Conservation (phyloP, 768 basidiomycete species). For the Boletus sp. region DNA sequence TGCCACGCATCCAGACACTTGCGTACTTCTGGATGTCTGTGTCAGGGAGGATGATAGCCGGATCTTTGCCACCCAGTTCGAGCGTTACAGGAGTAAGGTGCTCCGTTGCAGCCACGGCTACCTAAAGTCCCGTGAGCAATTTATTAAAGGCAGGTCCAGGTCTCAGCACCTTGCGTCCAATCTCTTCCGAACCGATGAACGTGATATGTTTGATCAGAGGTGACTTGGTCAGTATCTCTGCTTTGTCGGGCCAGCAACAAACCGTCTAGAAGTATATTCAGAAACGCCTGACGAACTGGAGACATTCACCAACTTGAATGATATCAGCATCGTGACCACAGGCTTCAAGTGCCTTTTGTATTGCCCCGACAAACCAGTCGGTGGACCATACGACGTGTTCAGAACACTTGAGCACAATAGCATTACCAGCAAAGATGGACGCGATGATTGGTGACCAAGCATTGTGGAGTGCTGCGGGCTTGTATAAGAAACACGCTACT, state of each 20-base stretch:
- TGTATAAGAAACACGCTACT: not conserved
- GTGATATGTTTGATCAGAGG: slow-evolving; percentile 89
- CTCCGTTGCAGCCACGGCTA: slow-evolving; percentile 80
- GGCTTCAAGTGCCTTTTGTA: slow-evolving; percentile 68
- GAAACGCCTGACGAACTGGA: not conserved
- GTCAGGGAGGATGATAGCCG: slow-evolving; percentile 81
- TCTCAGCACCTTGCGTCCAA: slow-evolving; percentile 63
- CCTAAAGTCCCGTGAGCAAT: slow-evolving; percentile 38
- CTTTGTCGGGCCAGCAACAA: slow-evolving; percentile 86
- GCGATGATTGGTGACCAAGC: slow-evolving; percentile 92
- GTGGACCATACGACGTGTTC: slow-evolving; percentile 93
- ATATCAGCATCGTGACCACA: slow-evolving; percentile 87
- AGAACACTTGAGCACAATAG: slow-evolving; percentile 86
- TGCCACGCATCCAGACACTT: slow-evolving; percentile 84
- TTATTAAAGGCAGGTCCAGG: slow-evolving; percentile 2
- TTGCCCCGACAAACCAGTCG: slow-evolving; percentile 74
- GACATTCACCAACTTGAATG: slow-evolving; percentile 59
- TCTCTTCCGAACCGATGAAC: slow-evolving; percentile 81
- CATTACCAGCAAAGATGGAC: slow-evolving; percentile 87
- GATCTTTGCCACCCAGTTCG: slow-evolving; percentile 95
- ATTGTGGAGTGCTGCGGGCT: slow-evolving; percentile 79
- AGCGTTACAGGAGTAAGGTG: slow-evolving; percentile 89
- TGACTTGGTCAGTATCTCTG: slow-evolving; percentile 74
- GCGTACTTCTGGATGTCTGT: slow-evolving; percentile 81
- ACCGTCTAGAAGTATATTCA: slow-evolving; percentile 50